phyloP scores from a whole-genome alignment of 2,329 filamentous ascomycete genomes.

The Cladosporium sp. region DNA sequence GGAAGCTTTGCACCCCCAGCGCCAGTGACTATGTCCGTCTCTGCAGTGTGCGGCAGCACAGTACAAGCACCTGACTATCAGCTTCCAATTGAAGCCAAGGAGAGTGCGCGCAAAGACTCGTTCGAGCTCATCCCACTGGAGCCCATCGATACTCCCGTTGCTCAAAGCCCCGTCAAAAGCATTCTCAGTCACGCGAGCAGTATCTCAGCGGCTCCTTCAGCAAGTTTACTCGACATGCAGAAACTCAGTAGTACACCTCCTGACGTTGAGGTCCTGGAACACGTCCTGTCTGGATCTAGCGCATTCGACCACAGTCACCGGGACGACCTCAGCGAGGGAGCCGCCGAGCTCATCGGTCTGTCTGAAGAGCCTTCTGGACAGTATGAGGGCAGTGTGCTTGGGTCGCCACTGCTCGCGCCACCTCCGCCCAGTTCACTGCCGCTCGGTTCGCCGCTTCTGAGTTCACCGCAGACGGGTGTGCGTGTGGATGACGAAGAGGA shows the following conservation, averaged over 20 bases:
- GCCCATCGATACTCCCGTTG: too few species aligned
- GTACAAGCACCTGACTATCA: not conserved
- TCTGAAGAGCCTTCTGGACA: not conserved
- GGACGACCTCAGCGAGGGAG: not conserved
- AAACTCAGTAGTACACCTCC: not conserved
- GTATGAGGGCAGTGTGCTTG: not conserved
- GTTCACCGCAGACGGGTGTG: not conserved
- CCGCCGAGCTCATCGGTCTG: not conserved
- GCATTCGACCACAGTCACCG: slow-evolving; percentile 2
- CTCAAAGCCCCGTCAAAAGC: too few species aligned
- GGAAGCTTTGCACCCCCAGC: not conserved
- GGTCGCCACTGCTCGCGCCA: not conserved
- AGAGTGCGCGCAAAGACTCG: not conserved
- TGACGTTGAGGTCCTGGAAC: not conserved
- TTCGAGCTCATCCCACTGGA: not conserved
- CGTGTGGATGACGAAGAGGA: not conserved
- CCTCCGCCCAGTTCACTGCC: too few species aligned
- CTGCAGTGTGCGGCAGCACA: not conserved
- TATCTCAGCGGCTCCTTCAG: not conserved
- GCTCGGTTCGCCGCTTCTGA: not conserved
- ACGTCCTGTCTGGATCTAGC: slow-evolving; percentile 4
- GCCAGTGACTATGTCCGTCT: not conserved
- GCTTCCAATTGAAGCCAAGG: not conserved
- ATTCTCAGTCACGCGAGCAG: too few species aligned
- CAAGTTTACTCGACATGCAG: not conserved